Conservation (phyloP, 83 land plant species). For the Picea engelmannii region DNA sequence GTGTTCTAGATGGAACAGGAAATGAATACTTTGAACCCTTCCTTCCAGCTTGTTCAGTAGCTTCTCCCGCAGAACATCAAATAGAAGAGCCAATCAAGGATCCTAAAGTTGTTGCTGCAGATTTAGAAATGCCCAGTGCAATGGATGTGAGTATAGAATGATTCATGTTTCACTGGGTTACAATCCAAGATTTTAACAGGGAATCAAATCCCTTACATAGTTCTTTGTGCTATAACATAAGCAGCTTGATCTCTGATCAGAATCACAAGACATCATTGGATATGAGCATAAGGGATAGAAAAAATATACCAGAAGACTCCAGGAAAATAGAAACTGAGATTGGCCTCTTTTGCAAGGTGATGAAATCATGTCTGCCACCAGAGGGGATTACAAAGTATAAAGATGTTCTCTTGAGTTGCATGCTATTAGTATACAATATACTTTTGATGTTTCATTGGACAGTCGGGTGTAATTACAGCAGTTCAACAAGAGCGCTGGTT, state of each 20-base stretch:
- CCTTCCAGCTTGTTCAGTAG: background rate
- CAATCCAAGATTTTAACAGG: background rate
- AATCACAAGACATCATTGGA: background rate
- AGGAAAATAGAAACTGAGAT: background rate
- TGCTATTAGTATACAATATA: background rate
- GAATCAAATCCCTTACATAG: background rate
- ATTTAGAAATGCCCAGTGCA: background rate
- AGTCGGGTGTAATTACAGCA: background rate
- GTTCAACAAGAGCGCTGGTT: background rate
- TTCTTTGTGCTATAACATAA: background rate
- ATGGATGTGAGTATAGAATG: background rate
- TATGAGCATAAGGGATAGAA: background rate
- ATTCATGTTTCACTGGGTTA: background rate
- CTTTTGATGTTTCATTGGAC: background rate
- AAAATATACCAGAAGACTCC: background rate
- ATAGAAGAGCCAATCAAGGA: constrained; percentile 1
- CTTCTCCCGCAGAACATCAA: background rate
- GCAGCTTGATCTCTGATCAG: background rate
- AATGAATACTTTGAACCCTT: background rate
- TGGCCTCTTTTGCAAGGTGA: constrained; percentile 8
- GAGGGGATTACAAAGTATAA: background rate
- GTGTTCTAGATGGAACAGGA: constrained; percentile 5
- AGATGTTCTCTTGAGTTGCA: background rate
- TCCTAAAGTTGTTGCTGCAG: background rate
- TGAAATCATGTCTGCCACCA: background rate